These are phyloP conservation scores for Bryoglossum gracile DNA, from an alignment of 495 filamentous ascomycete species.

Conservation along the genomic window DNA sequence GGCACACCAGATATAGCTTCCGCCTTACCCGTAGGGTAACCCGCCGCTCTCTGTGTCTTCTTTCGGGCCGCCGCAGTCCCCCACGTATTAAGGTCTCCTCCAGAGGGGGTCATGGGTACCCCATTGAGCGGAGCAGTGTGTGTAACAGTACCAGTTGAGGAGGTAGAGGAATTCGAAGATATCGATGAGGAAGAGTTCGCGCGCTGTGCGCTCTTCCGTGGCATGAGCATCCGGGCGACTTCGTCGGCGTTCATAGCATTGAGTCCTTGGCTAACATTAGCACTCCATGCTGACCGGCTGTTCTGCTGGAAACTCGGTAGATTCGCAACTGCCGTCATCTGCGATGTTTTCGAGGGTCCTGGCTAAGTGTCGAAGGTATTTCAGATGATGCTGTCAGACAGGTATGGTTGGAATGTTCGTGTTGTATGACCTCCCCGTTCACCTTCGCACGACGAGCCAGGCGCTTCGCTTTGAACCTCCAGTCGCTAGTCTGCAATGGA, in stretches of 20 bases:
- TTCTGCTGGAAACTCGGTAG: conserved; percentile 76
- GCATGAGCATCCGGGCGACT: conserved; percentile 78
- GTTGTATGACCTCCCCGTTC: conserved; percentile 9
- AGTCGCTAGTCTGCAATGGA: neutral
- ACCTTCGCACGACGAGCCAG: conserved; percentile 10
- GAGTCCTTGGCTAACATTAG: conserved; percentile 68
- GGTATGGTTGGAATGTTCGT: conserved; percentile 7
- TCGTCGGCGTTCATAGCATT: conserved; percentile 83
- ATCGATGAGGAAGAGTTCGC: conserved; percentile 84
- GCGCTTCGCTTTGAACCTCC: conserved; percentile 13
- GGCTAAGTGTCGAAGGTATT: conserved; percentile 12
- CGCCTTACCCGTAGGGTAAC: conserved; percentile 67
- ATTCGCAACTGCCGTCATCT: conserved; percentile 96
- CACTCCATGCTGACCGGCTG: conserved; percentile 57
- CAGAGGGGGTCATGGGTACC: conserved; percentile 33
- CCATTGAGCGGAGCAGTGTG: conserved; percentile 29
- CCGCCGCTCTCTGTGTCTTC: conserved; percentile 47
- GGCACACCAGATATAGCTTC: conserved; percentile 55
- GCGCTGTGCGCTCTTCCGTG: conserved; percentile 76
- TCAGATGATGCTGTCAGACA: conserved; percentile 18
- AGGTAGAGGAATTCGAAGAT: conserved; percentile 58
- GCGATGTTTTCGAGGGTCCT: conserved; percentile 25
- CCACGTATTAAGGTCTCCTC: conserved; percentile 37
- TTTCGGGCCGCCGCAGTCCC: conserved; percentile 53
- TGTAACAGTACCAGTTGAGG: conserved; percentile 51